Evolutionary conservation across 805 yeast species (phyloP).

Genomic region (Candida chauliodis): DNA sequence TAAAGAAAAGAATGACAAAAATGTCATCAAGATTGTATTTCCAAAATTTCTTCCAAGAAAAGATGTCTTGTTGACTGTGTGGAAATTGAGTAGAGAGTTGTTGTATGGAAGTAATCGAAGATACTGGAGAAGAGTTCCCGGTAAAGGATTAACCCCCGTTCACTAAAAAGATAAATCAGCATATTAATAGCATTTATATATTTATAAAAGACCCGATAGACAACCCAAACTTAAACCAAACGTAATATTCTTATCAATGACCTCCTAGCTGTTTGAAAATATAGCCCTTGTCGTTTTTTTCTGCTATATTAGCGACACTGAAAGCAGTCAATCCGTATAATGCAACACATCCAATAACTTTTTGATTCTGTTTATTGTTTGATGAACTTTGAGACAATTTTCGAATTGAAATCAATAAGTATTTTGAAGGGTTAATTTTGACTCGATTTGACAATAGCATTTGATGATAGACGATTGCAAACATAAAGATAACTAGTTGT

Average conservation of each 20-base stretch:
- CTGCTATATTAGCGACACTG: constrained; percentile 29
- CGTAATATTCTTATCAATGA: neutral
- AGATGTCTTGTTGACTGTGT: constrained; percentile 35
- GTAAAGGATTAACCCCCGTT: constrained; percentile 29
- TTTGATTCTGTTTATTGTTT: constrained; percentile 3
- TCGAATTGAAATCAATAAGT: neutral
- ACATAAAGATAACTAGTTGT: too few relatives aligned
- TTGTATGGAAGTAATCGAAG: constrained; percentile 29
- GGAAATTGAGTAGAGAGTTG: constrained; percentile 36
- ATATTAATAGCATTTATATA: neutral
- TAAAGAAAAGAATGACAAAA: constrained; percentile 20
- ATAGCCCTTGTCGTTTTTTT: constrained; percentile 24
- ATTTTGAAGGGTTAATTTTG: neutral
- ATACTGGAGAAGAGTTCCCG: constrained; percentile 35
- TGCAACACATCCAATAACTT: constrained; percentile 9
- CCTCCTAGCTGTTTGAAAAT: constrained; percentile 29
- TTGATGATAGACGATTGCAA: constrained; percentile 1
- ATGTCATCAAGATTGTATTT: constrained; percentile 33
- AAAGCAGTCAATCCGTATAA: constrained; percentile 20
- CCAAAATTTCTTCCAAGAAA: constrained; percentile 42
- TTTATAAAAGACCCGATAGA: neutral
- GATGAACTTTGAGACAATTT: constrained; percentile 3
- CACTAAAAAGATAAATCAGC: constrained; percentile 1
- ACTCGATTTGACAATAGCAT: neutral
- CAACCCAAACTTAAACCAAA: neutral